These are phyloP conservation scores for Coelastrella sp. DNA, from an alignment of 139 green algal species.

Conservation along the genomic window DNA sequence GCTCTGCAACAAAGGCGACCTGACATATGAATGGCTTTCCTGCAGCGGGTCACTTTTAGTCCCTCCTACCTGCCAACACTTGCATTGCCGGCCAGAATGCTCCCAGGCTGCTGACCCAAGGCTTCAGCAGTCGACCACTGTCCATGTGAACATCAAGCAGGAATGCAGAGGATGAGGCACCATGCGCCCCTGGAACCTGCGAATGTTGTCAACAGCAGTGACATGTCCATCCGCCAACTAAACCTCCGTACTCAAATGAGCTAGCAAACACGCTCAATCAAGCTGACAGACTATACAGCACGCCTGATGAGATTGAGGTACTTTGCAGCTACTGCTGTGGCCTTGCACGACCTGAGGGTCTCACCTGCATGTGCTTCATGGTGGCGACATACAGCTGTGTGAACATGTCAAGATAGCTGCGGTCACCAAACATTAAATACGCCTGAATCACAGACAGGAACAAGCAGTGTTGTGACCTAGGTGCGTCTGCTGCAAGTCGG, in stretches of 20 bases:
- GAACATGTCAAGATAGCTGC: slow-evolving; percentile 79
- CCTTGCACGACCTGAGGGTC: not conserved
- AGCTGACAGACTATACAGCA: no score
- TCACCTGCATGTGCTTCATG: slow-evolving; percentile 69
- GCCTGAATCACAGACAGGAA: slow-evolving; percentile 53
- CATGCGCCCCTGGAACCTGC: slow-evolving; percentile 17
- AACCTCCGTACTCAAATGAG: no score
- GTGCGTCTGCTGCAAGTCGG: no score
- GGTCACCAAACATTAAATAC: slow-evolving; percentile 87
- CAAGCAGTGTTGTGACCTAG: not conserved
- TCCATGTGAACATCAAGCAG: slow-evolving; percentile 85
- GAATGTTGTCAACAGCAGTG: not conserved
- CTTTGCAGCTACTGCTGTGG: no score
- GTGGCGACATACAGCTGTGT: slow-evolving; percentile 70
- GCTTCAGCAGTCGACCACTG: slow-evolving; percentile 65
- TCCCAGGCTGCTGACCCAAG: slow-evolving; percentile 80
- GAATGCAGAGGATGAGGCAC: slow-evolving; percentile 39
- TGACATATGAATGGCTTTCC: slow-evolving; percentile 58
- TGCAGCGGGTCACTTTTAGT: not conserved
- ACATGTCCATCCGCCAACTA: no score
- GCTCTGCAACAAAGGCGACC: not conserved
- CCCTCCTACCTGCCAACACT: slow-evolving; percentile 66
- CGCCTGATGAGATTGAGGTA: no score
- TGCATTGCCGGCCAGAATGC: slow-evolving; percentile 94
- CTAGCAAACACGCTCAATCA: no score